A percentile compares a stretch with the other conserved stretches of the same genome.
These are phyloP conservation scores for Penicillium herquei DNA, from an alignment of 495 filamentous ascomycete species.

Conservation along the genomic window DNA sequence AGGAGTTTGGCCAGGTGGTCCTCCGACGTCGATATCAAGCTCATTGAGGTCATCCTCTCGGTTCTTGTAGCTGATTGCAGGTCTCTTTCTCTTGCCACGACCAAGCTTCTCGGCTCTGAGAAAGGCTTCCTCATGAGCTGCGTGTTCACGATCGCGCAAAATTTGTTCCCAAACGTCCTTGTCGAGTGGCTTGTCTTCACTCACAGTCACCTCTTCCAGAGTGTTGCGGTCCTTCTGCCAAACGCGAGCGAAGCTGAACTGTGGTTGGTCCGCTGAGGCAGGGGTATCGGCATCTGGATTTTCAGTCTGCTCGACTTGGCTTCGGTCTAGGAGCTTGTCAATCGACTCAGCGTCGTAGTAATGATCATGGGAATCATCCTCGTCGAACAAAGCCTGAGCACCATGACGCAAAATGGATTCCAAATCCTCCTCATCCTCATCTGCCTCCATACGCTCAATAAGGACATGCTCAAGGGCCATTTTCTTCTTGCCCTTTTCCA, in stretches of 20 bases:
- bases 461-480: constrained; percentile 90
- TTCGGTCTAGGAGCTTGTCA: constrained; percentile 85
- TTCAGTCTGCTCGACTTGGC: constrained; percentile 70
- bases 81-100: constrained; percentile 69
- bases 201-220: constrained; percentile 58
- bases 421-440: constrained; percentile 75
- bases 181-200: constrained; percentile 44
- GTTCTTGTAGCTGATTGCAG: constrained; percentile 43
- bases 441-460: constrained; percentile 82
- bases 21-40: background rate
- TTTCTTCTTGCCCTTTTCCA: constrained; percentile 95
- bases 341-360: constrained; percentile 77
- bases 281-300: constrained; percentile 59
- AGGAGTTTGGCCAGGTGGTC: constrained; percentile 13
- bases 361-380: constrained; percentile 64
- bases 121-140: constrained; percentile 65
- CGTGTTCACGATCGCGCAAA: constrained; percentile 73
- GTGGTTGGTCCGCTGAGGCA: constrained; percentile 36
- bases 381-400: constrained; percentile 79
- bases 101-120: constrained; percentile 68
- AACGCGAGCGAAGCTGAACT: constrained; percentile 88
- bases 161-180: constrained; percentile 86
- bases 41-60: constrained; percentile 14
- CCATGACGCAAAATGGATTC: constrained; percentile 89
- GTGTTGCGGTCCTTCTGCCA: constrained; percentile 80